These are phyloP conservation scores for Neurospora sp. DNA, from an alignment of 495 filamentous ascomycete species.

Conservation along the genomic window DNA sequence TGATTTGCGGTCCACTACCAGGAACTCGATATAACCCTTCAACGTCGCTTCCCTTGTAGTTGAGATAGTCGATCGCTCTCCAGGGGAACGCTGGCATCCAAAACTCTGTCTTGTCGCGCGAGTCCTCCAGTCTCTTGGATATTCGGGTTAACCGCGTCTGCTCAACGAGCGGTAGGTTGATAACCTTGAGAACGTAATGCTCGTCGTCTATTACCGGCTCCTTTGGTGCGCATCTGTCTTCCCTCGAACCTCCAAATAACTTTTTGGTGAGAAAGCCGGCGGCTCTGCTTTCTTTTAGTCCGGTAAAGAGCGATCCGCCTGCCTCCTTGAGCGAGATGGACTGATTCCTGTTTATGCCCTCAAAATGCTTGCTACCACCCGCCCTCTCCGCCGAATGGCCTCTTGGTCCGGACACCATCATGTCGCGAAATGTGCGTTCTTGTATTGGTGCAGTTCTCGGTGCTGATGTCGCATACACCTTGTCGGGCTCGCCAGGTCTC, in stretches of 20 bases:
- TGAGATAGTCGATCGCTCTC: constrained; percentile 87
- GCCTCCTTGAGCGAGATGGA: constrained; percentile 53
- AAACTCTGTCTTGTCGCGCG: constrained; percentile 86
- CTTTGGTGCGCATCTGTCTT: constrained; percentile 58
- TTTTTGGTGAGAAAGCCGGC: constrained; percentile 70
- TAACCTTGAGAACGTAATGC: constrained; percentile 64
- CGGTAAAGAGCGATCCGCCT: constrained; percentile 58
- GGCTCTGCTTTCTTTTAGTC: constrained; percentile 63
- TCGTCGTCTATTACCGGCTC: constrained; percentile 58
- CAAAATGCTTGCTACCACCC: constrained; percentile 30
- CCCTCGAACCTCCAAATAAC: constrained; percentile 65
- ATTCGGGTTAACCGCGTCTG: constrained; percentile 82
- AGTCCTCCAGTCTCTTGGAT: constrained; percentile 71
- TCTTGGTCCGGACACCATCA: constrained; percentile 50
- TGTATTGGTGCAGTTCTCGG: constrained; percentile 48
- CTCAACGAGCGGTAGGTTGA: constrained; percentile 70
- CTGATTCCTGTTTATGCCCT: constrained; percentile 23
- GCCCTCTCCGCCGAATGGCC: constrained; percentile 56
- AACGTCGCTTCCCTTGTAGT: constrained; percentile 80
- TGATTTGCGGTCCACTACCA: constrained; percentile 72
- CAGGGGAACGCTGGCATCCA: constrained; percentile 95
- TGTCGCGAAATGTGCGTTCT: constrained; percentile 53
- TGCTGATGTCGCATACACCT: constrained; percentile 18
- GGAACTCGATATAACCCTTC: constrained; percentile 85
- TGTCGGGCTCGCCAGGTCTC: constrained; percentile 31